Conservation (phyloP, 78 protist genomes). For the Tieghemostelium lacteum region DNA sequence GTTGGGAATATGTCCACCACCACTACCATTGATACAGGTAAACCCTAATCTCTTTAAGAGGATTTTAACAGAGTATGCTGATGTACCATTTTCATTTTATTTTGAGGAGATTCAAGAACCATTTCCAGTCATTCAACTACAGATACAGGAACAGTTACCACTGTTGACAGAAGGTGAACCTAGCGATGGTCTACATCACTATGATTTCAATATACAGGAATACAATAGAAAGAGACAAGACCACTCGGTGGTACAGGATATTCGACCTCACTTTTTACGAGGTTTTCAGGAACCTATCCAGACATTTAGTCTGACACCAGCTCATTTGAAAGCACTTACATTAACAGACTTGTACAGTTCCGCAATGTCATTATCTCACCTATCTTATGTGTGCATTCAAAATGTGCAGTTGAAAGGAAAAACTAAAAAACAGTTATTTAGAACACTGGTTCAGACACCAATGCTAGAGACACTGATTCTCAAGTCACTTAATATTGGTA, state of each 20-base stretch:
- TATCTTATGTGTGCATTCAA: slow-evolving; percentile 32
- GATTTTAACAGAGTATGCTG: slow-evolving; percentile 9
- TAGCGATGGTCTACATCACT: slow-evolving; percentile 41
- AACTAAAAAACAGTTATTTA: slow-evolving; percentile 29
- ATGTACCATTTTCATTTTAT: slow-evolving; percentile 34
- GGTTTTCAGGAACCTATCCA: slow-evolving; percentile 22
- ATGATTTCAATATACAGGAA: slow-evolving; percentile 9
- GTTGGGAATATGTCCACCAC: slow-evolving; percentile 36
- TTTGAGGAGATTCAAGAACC: slow-evolving; percentile 53
- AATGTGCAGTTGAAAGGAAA: slow-evolving; percentile 6
- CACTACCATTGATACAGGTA: not conserved
- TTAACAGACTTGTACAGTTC: not conserved
- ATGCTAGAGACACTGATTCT: slow-evolving; percentile 41
- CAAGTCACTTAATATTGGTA: slow-evolving; percentile 19
- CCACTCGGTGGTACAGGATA: not conserved
- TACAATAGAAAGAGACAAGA: not conserved
- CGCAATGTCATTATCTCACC: not conserved
- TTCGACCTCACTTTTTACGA: slow-evolving; percentile 35
- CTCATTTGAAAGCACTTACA: not conserved
- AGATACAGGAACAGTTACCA: slow-evolving; percentile 20
- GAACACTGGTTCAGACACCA: not conserved
- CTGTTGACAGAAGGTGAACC: slow-evolving; percentile 48
- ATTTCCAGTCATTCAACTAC: not conserved
- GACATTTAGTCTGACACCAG: slow-evolving; percentile 4
- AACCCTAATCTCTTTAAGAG: not conserved